Evolutionary conservation across 139 green algal genomes (phyloP).

Genomic region (Spirogloea muscicola): DNA sequence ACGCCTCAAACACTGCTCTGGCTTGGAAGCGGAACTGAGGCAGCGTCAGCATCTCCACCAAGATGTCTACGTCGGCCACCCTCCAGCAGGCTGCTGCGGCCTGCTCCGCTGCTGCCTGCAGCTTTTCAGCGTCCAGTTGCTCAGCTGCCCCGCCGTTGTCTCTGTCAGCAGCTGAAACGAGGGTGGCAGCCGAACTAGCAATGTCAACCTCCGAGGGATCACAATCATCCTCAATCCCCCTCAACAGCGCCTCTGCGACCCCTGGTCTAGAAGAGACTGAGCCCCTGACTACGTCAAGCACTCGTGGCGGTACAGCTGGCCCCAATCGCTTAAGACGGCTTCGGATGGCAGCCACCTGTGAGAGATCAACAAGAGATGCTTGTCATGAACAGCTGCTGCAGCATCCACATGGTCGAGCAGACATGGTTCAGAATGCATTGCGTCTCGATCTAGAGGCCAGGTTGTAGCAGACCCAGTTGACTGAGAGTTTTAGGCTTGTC

Average conservation of each 20-base stretch:
- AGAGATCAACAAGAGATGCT: not conserved
- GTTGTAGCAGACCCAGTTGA: too few species aligned
- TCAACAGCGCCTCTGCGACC: constrained; percentile 36
- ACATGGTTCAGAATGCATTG: too few species aligned
- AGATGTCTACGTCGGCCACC: constrained; percentile 44
- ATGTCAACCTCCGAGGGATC: too few species aligned
- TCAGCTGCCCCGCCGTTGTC: too few species aligned
- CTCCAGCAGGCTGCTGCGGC: constrained; percentile 35
- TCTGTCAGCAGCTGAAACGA: too few species aligned
- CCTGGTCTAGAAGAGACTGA: not conserved
- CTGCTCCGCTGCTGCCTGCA: constrained; percentile 11
- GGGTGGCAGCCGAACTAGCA: too few species aligned
- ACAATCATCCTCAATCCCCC: constrained; percentile 27
- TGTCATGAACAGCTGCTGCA: too few species aligned
- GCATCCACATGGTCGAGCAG: too few species aligned
- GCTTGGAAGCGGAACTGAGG: constrained; percentile 21
- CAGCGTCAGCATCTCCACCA: constrained; percentile 42
- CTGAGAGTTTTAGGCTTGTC: too few species aligned
- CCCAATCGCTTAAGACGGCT: constrained; percentile 17
- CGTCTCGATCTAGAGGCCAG: too few species aligned
- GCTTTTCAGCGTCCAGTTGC: constrained; percentile 24
- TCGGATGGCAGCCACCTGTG: constrained; percentile 14
- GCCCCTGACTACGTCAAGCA: constrained; percentile 18
- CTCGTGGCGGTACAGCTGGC: constrained; percentile 14
- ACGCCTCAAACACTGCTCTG: constrained; percentile 43